Evolutionary conservation across 1,139 yeast species (phyloP).

Genomic region (Waltiozyma sp.): DNA sequence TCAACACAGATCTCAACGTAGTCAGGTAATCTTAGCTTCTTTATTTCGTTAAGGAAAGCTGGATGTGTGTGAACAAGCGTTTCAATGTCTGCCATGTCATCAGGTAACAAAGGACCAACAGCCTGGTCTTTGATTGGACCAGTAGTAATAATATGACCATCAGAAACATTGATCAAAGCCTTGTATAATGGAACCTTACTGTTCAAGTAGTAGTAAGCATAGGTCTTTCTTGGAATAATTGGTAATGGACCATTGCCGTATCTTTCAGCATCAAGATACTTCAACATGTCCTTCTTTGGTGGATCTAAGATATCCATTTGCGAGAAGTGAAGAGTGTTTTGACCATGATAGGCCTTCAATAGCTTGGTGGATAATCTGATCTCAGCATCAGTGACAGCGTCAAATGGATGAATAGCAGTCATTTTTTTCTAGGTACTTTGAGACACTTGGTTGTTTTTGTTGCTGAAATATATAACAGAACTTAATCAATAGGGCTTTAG

Average conservation of each 20-base stretch:
- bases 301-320: slow-evolving; percentile 72
- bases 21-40: slow-evolving; percentile 50
- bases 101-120: slow-evolving; percentile 68
- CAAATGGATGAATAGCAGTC: slow-evolving; percentile 31
- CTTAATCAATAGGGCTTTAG: no score
- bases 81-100: slow-evolving; percentile 52
- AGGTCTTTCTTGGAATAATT: slow-evolving; percentile 52
- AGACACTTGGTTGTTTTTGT: no score
- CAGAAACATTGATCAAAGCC: slow-evolving; percentile 59
- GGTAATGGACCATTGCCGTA: slow-evolving; percentile 36
- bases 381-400: slow-evolving; percentile 58
- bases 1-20: slow-evolving; percentile 49
- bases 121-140: slow-evolving; percentile 45
- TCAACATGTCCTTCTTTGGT: slow-evolving; percentile 65
- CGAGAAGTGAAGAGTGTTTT: slow-evolving; percentile 47
- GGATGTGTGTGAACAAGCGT: slow-evolving; percentile 33
- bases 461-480: no score
- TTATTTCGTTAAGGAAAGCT: slow-evolving; percentile 46
- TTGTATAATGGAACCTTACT: slow-evolving; percentile 50
- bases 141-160: slow-evolving; percentile 53
- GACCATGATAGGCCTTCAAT: slow-evolving; percentile 41
- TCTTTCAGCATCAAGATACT: slow-evolving; percentile 60
- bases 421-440: no score
- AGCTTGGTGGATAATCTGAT: slow-evolving; percentile 52
- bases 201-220: slow-evolving; percentile 52